Evolutionary conservation across 164 flowering plant genomes (phyloP).

Genomic region (Chloranthus sessilifolius): DNA sequence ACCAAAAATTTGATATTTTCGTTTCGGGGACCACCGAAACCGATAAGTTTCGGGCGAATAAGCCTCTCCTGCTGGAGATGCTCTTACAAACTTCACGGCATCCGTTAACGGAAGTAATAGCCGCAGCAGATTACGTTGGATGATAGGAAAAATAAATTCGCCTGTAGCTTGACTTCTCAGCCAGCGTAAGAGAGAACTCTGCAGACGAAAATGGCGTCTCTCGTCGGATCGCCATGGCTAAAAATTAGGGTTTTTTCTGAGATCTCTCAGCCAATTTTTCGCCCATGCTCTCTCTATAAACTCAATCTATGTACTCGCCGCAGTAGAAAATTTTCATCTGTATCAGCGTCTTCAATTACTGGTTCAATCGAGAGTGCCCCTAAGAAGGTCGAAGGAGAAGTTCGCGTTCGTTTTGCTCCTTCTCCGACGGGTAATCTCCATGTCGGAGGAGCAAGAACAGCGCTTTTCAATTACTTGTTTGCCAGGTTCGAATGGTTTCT

Average conservation of each 20-base stretch:
- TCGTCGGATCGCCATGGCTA: conserved; percentile 40
- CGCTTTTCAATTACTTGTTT: conserved; percentile 86
- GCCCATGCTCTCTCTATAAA: conserved; percentile 13
- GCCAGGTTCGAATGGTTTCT: conserved; percentile 73
- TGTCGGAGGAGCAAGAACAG: conserved; percentile 96
- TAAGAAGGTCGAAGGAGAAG: conserved; percentile 30
- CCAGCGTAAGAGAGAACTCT: neutral
- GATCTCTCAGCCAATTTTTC: conserved; percentile 23
- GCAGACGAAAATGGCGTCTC: conserved; percentile 24
- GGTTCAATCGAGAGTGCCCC: conserved; percentile 9
- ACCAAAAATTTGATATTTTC: no score
- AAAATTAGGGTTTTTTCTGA: conserved; percentile 36
- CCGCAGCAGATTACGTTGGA: no score
- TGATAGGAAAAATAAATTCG: no score
- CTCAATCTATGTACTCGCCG: neutral
- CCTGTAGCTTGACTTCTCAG: neutral
- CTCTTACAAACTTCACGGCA: no score
- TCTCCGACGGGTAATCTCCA: conserved; percentile 97
- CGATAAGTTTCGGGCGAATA: no score
- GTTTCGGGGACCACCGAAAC: no score
- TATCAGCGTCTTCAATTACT: no score
- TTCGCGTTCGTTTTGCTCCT: conserved; percentile 93
- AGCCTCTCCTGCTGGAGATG: no score
- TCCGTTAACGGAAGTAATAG: no score
- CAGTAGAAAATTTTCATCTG: no score